Evolutionary conservation across 345 rosid species (phyloP).

Genomic region (Linum lewisii): DNA sequence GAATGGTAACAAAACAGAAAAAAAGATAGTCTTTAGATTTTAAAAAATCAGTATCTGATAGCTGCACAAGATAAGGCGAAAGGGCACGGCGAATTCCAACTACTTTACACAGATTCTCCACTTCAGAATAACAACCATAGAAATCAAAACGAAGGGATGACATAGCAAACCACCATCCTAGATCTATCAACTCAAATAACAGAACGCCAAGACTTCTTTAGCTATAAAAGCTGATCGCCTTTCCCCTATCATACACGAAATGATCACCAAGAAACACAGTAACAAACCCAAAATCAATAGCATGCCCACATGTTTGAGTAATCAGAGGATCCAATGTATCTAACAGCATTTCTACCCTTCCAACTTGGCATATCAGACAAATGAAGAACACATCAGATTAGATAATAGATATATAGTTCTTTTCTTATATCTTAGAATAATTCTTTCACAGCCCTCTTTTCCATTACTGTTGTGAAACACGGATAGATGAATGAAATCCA

Average conservation of each 20-base stretch:
- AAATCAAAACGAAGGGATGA: background rate
- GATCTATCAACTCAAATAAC: background rate
- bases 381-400: too few species aligned
- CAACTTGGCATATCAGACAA: too few species aligned
- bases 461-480: too few species aligned
- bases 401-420: too few species aligned
- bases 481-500: too few species aligned
- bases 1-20: slow-evolving; percentile 2
- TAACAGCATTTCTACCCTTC: too few species aligned
- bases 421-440: too few species aligned
- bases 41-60: background rate
- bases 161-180: background rate
- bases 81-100: background rate
- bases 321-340: background rate
- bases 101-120: background rate
- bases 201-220: background rate
- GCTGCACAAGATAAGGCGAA: background rate
- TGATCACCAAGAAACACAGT: background rate
- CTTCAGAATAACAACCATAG: too few species aligned
- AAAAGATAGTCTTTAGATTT: background rate
- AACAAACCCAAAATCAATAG: background rate
- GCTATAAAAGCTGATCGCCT: background rate
- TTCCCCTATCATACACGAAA: background rate
- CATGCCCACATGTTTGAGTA: too few species aligned
- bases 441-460: too few species aligned